Evolutionary conservation across 371 early-diverging fungal species (phyloP).

Genomic region (Dentiscutata heterogama): DNA sequence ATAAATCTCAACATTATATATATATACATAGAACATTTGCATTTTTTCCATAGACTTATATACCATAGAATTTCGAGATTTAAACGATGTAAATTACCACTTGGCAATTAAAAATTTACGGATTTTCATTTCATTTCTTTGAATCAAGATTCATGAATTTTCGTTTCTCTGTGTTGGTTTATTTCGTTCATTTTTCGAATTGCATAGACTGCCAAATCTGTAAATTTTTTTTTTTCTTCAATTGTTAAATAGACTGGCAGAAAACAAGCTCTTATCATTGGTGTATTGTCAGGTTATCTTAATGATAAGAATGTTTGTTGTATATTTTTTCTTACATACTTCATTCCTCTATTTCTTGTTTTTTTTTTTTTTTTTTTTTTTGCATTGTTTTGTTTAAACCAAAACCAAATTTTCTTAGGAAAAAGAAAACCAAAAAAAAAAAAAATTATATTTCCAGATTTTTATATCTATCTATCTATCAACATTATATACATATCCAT

Average conservation of each 20-base stretch:
- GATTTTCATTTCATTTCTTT: too few relatives aligned
- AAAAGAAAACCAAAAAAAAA: background rate
- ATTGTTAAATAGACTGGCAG: constrained; percentile 45
- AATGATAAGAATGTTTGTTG: constrained; percentile 12
- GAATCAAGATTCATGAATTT: background rate
- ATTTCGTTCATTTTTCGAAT: constrained; percentile 5
- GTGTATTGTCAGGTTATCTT: background rate
- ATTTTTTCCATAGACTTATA: constrained; percentile 43
- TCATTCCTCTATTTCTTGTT: background rate
- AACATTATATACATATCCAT: background rate
- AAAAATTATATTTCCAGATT: background rate
- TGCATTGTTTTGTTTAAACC: background rate
- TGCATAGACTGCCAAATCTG: constrained; percentile 42
- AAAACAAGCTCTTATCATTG: constrained; percentile 14
- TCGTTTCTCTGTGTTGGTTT: constrained; percentile 2
- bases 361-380: background rate
- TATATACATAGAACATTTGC: constrained; percentile 45
- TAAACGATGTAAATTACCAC: background rate
- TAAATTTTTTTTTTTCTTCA: constrained; percentile 22
- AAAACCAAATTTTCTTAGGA: background rate
- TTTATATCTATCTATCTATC: background rate
- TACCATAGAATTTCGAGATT: constrained; percentile 43
- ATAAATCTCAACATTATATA: constrained; percentile 29
- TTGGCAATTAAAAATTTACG: background rate
- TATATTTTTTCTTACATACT: constrained; percentile 35